Percentiles rank a stretch among this genome's conserved stretches.
Evolutionary conservation across 148 eudicot species (phyloP).

Genomic region (Polygonum aviculare): DNA sequence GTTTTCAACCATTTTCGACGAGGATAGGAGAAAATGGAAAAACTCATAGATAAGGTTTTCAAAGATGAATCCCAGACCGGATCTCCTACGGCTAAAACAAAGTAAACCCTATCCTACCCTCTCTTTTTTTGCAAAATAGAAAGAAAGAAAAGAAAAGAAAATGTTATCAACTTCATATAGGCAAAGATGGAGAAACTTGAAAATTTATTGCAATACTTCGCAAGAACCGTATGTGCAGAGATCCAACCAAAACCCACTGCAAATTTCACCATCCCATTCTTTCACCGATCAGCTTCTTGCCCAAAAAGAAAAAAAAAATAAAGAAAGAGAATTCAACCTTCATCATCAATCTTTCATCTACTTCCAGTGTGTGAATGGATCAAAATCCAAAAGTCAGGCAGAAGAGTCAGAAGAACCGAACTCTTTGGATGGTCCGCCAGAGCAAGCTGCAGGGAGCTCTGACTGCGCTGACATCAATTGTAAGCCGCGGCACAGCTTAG

Average conservation of each 20-base stretch:
- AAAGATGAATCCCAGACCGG: slow-evolving; percentile 11
- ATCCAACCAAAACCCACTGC: slow-evolving; percentile 2
- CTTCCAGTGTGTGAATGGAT: slow-evolving; percentile 12
- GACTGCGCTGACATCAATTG: slow-evolving; percentile 29
- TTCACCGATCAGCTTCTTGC: slow-evolving; percentile 13
- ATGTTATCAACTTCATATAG: slow-evolving; percentile 16
- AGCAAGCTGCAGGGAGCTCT: slow-evolving; percentile 25
- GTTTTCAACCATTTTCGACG: slow-evolving; percentile 11
- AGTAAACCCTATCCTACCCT: slow-evolving; percentile 20
- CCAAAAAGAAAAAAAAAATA: slow-evolving; percentile 7
- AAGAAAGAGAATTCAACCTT: slow-evolving; percentile 19
- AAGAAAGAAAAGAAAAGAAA: background rate
- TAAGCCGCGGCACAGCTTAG: slow-evolving; percentile 32
- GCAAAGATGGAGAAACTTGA: slow-evolving; percentile 20
- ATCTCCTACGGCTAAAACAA: slow-evolving; percentile 22
- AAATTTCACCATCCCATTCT: slow-evolving; percentile 10
- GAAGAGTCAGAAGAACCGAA: slow-evolving; percentile 24
- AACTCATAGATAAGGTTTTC: background rate
- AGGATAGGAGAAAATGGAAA: slow-evolving; percentile 3
- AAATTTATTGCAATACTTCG: slow-evolving; percentile 28
- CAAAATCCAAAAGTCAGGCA: slow-evolving; percentile 26
- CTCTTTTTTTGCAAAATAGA: background rate
- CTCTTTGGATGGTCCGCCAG: slow-evolving; percentile 30
- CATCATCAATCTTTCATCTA: slow-evolving; percentile 13
- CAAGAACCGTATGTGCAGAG: slow-evolving; percentile 17